Percentiles rank a stretch among this genome's conserved stretches.
Conservation (phyloP, 306 rosid genomes). For the Casuarina cunninghamiana region DNA sequence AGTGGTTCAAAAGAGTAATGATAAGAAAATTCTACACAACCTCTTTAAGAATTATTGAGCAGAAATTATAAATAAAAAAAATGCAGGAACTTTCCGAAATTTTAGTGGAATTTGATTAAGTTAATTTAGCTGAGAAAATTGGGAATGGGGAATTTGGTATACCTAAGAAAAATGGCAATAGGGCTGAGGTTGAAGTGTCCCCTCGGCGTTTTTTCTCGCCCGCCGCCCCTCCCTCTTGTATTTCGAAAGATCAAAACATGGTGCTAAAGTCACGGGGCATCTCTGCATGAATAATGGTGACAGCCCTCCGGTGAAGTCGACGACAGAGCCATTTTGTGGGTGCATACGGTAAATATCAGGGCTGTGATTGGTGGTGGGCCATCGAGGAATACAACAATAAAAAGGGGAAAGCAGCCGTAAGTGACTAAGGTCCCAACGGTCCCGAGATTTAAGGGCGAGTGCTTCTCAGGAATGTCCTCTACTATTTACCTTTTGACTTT, state of each 20-base stretch:
- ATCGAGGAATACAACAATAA: too few relatives aligned
- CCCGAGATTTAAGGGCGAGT: conserved; percentile 30
- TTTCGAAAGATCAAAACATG: neutral
- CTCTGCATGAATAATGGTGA: conserved; percentile 18
- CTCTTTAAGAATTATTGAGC: neutral
- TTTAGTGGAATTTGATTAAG: neutral
- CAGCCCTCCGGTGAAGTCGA: neutral
- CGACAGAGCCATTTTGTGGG: neutral
- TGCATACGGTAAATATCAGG: neutral
- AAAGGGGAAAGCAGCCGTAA: neutral
- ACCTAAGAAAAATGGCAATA: neutral
- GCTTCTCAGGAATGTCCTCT: conserved; percentile 25
- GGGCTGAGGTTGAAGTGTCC: conserved; percentile 23
- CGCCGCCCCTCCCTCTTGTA: neutral
- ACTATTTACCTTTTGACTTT: conserved; percentile 8
- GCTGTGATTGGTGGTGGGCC: neutral
- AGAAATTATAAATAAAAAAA: neutral
- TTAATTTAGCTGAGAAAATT: conserved; percentile 2
- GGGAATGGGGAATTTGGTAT: conserved; percentile 20
- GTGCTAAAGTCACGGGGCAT: conserved; percentile 7
- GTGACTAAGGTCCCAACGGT: conserved; percentile 34
- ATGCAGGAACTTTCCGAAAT: conserved; percentile 12
- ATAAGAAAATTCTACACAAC: neutral
- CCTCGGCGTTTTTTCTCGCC: conserved; percentile 6
- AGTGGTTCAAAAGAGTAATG: neutral